A percentile compares a stretch with the other conserved stretches of the same genome.
Conservation (phyloP, 371 early-diverging fungal genomes). For the Apophysomyces elegans region DNA sequence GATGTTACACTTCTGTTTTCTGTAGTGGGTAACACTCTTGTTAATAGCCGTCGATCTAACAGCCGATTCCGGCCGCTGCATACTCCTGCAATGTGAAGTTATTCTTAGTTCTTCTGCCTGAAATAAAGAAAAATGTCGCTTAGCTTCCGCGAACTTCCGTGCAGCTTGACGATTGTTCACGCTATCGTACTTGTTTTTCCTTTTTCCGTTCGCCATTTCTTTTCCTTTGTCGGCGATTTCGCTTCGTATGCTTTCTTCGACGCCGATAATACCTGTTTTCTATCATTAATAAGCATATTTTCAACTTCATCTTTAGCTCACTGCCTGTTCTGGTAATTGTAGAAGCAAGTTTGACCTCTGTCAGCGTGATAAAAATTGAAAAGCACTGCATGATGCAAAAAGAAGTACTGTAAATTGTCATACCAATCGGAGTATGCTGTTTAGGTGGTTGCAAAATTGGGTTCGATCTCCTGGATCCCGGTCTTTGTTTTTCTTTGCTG, state of each 20-base stretch:
- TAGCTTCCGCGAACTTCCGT: background rate
- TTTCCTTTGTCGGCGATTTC: too few relatives aligned
- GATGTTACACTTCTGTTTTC: background rate
- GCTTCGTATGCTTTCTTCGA: background rate
- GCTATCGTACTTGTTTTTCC: background rate
- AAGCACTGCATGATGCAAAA: background rate
- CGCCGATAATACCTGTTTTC: conserved; percentile 8
- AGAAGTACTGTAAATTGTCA: background rate
- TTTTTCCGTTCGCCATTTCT: too few relatives aligned
- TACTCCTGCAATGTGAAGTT: background rate
- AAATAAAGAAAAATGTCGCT: background rate
- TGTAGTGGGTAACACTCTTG: background rate
- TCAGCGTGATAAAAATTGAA: background rate
- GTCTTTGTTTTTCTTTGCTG: background rate
- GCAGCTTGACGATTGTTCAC: background rate
- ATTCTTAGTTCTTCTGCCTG: background rate
- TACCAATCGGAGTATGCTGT: background rate
- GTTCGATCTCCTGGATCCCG: background rate
- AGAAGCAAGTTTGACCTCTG: background rate
- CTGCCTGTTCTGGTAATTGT: too few relatives aligned
- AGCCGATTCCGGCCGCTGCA: background rate
- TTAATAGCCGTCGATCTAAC: too few relatives aligned
- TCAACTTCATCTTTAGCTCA: too few relatives aligned
- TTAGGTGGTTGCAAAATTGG: conserved; percentile 1
- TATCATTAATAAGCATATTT: conserved; percentile 17